A percentile compares a stretch with the other conserved stretches of the same genome.
phyloP scores from a whole-genome alignment of 306 rosid genomes.

The Heteromeles arbutifolia region DNA sequence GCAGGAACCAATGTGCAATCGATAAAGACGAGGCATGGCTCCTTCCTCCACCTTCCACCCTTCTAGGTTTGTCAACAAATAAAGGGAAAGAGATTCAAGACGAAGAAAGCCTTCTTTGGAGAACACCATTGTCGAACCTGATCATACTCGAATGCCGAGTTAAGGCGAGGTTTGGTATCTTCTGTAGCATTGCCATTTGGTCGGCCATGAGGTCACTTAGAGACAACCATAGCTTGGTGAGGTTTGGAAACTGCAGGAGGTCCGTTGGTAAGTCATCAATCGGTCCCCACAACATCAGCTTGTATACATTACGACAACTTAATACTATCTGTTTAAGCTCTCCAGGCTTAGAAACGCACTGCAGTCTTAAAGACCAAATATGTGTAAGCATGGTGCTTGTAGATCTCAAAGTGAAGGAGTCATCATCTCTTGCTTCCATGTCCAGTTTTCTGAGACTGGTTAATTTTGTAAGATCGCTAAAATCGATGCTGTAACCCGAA shows the following conservation, averaged over 20 bases:
- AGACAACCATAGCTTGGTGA: constrained; percentile 36
- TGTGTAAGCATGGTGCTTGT: neutral
- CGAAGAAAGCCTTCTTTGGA: constrained; percentile 33
- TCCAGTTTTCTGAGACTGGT: constrained; percentile 34
- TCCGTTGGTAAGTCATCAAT: neutral
- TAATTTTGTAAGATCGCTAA: constrained; percentile 22
- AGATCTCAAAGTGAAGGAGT: too few species aligned
- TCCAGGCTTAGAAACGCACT: fast-evolving
- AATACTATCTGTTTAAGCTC: neutral
- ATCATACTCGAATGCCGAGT: constrained; percentile 15
- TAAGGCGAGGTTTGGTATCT: constrained; percentile 24
- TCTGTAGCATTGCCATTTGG: constrained; percentile 35
- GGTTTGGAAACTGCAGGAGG: constrained; percentile 11
- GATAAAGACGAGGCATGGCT: neutral
- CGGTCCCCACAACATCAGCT: neutral
- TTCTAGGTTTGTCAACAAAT: neutral
- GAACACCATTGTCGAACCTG: constrained; percentile 20
- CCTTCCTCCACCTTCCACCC: neutral
- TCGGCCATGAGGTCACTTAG: constrained; percentile 31
- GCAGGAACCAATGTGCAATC: neutral
- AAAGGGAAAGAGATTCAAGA: constrained; percentile 24
- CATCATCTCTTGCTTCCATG: neutral
- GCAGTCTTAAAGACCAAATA: neutral
- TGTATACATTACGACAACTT: neutral
- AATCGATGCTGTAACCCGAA: constrained; percentile 30